These are phyloP conservation scores for Amanita jacksonii DNA, from an alignment of 768 basidiomycete genomes.

Conservation along the genomic window DNA sequence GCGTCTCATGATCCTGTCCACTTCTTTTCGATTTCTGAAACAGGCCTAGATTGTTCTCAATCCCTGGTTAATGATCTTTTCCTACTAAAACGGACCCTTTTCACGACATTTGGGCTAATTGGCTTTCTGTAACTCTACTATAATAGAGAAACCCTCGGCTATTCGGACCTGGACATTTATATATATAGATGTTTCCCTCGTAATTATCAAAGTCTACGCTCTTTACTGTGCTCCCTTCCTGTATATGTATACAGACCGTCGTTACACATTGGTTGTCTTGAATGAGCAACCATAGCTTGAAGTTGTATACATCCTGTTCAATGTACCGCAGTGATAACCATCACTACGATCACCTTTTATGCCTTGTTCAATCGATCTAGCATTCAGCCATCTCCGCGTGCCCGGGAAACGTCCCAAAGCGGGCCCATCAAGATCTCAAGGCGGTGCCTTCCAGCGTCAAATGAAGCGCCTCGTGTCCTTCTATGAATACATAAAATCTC, in stretches of 20 bases:
- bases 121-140: neutral
- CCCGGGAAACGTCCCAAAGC: too few species aligned
- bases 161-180: neutral
- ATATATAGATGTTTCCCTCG: too few species aligned
- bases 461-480: too few species aligned
- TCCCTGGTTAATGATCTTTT: conserved; percentile 83
- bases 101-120: neutral
- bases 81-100: conserved; percentile 27
- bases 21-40: neutral
- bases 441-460: too few species aligned
- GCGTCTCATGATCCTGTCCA: conserved; percentile 19
- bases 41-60: conserved; percentile 58
- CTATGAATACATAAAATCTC: too few species aligned
- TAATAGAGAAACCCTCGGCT: neutral
- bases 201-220: too few species aligned
- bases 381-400: too few species aligned
- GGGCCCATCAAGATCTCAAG: too few species aligned
- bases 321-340: neutral
- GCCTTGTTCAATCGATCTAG: too few species aligned
- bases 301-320: conserved; percentile 1
- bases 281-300: neutral
- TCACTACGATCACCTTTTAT: neutral
- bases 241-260: too few species aligned
- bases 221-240: neutral
- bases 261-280: too few species aligned